phyloP scores from a whole-genome alignment of 2,329 filamentous ascomycete species.

The Alternaria rosae region DNA sequence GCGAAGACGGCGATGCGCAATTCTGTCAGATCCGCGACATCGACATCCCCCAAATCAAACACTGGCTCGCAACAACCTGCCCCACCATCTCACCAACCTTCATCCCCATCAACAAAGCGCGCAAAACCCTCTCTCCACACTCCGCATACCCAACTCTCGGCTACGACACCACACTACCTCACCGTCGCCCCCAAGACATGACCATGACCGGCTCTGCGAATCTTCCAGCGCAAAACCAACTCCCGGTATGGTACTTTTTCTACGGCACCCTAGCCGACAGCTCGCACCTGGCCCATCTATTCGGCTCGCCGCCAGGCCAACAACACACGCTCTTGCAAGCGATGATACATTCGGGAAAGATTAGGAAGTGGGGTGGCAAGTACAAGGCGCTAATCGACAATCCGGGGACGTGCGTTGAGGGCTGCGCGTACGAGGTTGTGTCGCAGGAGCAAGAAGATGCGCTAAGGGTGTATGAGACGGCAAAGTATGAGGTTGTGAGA shows the following conservation, averaged over 20 bases:
- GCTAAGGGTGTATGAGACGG: slow-evolving; percentile 8
- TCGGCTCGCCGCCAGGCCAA: neutral
- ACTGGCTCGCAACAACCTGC: neutral
- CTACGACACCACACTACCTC: neutral
- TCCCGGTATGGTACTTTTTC: neutral
- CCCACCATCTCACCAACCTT: neutral
- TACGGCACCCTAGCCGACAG: neutral
- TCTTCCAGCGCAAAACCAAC: neutral
- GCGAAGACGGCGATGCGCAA: neutral
- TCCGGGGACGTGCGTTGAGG: neutral
- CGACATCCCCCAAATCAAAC: neutral
- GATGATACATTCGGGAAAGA: neutral
- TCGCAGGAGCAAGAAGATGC: slow-evolving; percentile 8
- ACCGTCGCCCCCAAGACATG: neutral
- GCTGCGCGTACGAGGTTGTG: slow-evolving; percentile 3
- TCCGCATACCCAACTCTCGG: neutral
- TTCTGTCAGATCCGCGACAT: neutral
- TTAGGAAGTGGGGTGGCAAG: neutral
- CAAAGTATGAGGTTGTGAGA: slow-evolving; percentile 12
- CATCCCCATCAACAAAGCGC: neutral
- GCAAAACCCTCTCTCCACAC: neutral
- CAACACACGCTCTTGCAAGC: neutral
- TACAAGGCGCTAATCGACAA: neutral
- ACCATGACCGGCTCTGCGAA: neutral
- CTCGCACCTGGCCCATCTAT: neutral